A percentile compares a stretch with the other conserved stretches of the same genome.
Evolutionary conservation across 306 rosid species (phyloP).

Genomic region (Bauhinia variegata): DNA sequence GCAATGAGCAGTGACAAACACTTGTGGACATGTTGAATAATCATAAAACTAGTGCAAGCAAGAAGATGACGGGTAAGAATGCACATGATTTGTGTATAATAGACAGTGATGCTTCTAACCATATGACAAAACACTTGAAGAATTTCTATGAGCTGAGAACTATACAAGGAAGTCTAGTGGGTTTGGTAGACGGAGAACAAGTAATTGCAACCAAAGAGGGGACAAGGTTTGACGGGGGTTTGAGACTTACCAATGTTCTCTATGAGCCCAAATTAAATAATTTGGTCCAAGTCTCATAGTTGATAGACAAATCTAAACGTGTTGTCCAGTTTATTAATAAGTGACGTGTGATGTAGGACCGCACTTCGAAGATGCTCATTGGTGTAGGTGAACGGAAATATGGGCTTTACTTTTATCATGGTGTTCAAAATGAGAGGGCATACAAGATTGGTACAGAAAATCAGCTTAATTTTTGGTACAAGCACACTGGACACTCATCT

Average conservation of each 20-base stretch:
- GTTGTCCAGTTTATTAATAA: neutral
- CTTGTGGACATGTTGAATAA: no score
- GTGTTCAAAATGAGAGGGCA: neutral
- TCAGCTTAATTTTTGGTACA: neutral
- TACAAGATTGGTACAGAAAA: neutral
- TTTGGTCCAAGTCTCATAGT: no score
- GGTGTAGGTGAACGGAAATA: no score
- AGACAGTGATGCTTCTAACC: neutral
- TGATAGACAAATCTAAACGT: no score
- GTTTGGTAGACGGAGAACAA: neutral
- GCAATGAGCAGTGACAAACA: no score
- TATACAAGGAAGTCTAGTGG: no score
- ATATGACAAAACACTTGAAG: neutral
- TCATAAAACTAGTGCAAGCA: no score
- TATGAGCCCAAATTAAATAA: neutral
- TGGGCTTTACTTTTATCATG: no score
- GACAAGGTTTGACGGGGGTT: neutral
- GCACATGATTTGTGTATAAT: neutral
- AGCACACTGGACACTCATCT: slow-evolving; percentile 13
- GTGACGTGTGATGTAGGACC: no score
- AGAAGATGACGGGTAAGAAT: no score
- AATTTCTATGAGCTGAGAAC: neutral
- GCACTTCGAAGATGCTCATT: no score
- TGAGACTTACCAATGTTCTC: neutral
- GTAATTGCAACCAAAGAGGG: neutral